Base-by-base conservation (phyloP, 139 green algal genomes). In the Tetradesmus obliquus region DNA sequence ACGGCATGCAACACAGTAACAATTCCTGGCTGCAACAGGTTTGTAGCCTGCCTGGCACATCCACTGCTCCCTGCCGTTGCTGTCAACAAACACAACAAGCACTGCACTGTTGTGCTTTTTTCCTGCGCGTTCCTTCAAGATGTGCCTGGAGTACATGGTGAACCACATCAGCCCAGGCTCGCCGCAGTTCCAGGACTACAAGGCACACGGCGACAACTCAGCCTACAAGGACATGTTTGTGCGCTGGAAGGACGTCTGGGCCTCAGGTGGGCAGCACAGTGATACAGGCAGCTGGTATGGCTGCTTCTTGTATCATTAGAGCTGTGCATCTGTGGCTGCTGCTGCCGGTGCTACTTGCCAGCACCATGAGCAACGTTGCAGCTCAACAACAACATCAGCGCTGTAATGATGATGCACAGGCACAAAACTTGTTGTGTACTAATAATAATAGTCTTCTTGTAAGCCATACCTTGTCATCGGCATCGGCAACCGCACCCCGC, bases 71-170 rank as follows among this genome's bases (percentile, higher is more conserved):
- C 32, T 45, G 32, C 32, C 32, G 32, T 45, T 72, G 62, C 62
- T 72, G 12, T 72, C 13, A 72, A 13, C 62, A 13, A 12, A 72
- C 13, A 13, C 62, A 72, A 72, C 10, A 13, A 20, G 62, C 62
- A 72, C 10, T 15, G 10, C 10, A 13, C 62, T 72, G 62, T 15
- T 12, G 12, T 72, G 12, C 32, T 45, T 45, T 45, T 45, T 55
- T 54, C 22, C n/a, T 83, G 9, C 55, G 22, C 76, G 15, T 7
- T 83, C n/a, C 76, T 83, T 19, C 76, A 86, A 95, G 20, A 32
- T 95, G 58, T 89, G 90, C 88, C 79, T 94, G 88, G 93, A 95
- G 89, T 92, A 90, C 60, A 94, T 95, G 93, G 86, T 93, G 55
- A 95, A 95, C 84, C 91, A 95, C 83, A 93, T 95, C 51, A 92